Percentiles rank a stretch among this genome's conserved stretches.
These are phyloP conservation scores for Avicennia marina DNA, from an alignment of 257 asterid genomes.

Conservation along the genomic window DNA sequence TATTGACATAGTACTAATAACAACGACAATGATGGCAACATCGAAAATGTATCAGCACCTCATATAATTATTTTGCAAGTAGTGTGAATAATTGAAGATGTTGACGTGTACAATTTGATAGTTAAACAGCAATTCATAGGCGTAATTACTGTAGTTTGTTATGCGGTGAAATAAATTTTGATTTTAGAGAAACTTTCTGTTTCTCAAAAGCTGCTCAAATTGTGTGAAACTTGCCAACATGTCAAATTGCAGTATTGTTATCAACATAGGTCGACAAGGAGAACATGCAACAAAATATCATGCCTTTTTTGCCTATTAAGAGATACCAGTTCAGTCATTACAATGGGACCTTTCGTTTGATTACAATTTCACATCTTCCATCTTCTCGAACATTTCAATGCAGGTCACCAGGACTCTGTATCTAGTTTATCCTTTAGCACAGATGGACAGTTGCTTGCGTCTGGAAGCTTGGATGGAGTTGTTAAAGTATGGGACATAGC, in stretches of 20 bases:
- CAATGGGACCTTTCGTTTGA: background rate
- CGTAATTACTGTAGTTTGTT: background rate
- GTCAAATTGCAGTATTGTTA: background rate
- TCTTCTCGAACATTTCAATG: slow-evolving; percentile 20
- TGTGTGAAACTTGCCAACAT: background rate
- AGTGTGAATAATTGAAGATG: too few species aligned
- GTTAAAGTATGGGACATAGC: slow-evolving; percentile 74
- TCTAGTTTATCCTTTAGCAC: slow-evolving; percentile 69
- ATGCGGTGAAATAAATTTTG: background rate
- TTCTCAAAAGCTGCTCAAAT: background rate
- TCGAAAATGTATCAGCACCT: too few species aligned
- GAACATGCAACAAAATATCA: too few species aligned
- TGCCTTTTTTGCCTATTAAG: background rate
- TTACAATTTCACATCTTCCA: slow-evolving; percentile 11
- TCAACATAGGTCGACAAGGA: background rate
- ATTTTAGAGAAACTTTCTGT: background rate
- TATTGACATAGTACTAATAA: background rate
- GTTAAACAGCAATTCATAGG: background rate
- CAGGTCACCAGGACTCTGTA: slow-evolving; percentile 85
- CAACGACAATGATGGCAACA: too few species aligned
- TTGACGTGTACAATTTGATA: slow-evolving; percentile 4
- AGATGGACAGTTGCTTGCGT: slow-evolving; percentile 86
- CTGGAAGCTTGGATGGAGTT: slow-evolving; percentile 85
- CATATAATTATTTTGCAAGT: too few species aligned
- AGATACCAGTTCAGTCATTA: slow-evolving; percentile 2